Base-by-base conservation (phyloP, 83 land plant species). In the Picea abies region DNA sequence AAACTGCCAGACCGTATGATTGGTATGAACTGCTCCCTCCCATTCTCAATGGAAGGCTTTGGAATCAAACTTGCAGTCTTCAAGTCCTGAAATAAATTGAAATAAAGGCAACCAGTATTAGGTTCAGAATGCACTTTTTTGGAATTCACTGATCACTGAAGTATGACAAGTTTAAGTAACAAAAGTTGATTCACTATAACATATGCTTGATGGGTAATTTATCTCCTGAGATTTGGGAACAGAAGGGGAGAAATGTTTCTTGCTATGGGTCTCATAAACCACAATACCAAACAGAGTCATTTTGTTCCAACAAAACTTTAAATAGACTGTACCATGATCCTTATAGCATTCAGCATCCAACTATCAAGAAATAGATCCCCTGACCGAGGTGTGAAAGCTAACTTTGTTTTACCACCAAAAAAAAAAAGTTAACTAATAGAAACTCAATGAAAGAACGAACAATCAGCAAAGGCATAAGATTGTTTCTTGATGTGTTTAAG, bases 1-100 rank as follows among this genome's bases (percentile, higher is more conserved):
- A 83, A 94, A 71, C 94, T 92, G 47, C 96, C 96, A 44, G 96
- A 94, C 1, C 96, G 90, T 52, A 94, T 86, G 37, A 73, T 68
- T 2, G 96, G 96, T 4, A 93, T 85, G 80, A 84, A 89, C 49
- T 83, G 84, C 15, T 26, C 32, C 26, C 25, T 52, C 44, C 78
- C 78, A 52, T 76, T 52, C 60, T 76, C 78, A 52, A 76, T 3
- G 0, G 61, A 49, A 12, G 60, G 22, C 14, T 76, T 76, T 52
- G 61, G 61, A 12, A 76, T 76, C 25, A 52, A 22, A 76, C 17
- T 76, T 26, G 60, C 17, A 10, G 17, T 23, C 60, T 75, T 49
- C 15, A 49, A 23, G 3, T 76, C 60, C 78, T 76, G 61, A 25
- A 23, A 76, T 52, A 52, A 52, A 41, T 41, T 41, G 44, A 41